Evolutionary conservation across 2,329 filamentous ascomycete genomes (phyloP).

Genomic region (Bretziella fagacearum): DNA sequence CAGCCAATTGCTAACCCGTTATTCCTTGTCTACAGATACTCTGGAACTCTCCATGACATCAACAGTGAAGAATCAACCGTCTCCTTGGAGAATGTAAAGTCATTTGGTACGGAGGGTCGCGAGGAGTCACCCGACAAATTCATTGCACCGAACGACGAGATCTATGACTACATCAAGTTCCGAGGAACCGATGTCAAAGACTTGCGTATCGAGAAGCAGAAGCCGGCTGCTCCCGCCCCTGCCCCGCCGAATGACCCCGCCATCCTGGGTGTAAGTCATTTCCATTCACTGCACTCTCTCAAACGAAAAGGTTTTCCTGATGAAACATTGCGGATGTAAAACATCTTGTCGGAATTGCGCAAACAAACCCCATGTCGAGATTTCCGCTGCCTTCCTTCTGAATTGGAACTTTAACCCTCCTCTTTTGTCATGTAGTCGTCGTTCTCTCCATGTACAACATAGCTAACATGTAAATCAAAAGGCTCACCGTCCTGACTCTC

Average conservation of each 20-base stretch:
- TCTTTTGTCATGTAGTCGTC: background rate
- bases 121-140: slow-evolving; percentile 54
- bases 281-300: slow-evolving; percentile 14
- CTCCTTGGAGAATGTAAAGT: slow-evolving; percentile 88
- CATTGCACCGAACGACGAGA: slow-evolving; percentile 50
- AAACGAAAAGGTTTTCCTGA: slow-evolving; percentile 36
- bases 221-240: slow-evolving; percentile 55
- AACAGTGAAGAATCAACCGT: slow-evolving; percentile 95
- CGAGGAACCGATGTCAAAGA: slow-evolving; percentile 97
- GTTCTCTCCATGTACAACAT: background rate
- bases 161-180: slow-evolving; percentile 98
- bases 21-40: slow-evolving; percentile 58
- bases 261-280: slow-evolving; percentile 77
- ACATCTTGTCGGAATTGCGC: slow-evolving; percentile 76
- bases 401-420: slow-evolving; percentile 26
- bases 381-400: slow-evolving; percentile 99
- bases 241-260: slow-evolving; percentile 84
- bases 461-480: slow-evolving; percentile 7
- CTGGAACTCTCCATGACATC: slow-evolving; percentile 91
- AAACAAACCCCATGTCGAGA: slow-evolving; percentile 77
- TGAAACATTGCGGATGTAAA: slow-evolving; percentile 97
- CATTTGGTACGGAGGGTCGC: slow-evolving; percentile 85
- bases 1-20: slow-evolving; percentile 14
- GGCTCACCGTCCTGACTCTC: slow-evolving; percentile 13
- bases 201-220: slow-evolving; percentile 75